Base-by-base conservation (phyloP, 73 alveolate genomes). In the Loxodes magnus region DNA sequence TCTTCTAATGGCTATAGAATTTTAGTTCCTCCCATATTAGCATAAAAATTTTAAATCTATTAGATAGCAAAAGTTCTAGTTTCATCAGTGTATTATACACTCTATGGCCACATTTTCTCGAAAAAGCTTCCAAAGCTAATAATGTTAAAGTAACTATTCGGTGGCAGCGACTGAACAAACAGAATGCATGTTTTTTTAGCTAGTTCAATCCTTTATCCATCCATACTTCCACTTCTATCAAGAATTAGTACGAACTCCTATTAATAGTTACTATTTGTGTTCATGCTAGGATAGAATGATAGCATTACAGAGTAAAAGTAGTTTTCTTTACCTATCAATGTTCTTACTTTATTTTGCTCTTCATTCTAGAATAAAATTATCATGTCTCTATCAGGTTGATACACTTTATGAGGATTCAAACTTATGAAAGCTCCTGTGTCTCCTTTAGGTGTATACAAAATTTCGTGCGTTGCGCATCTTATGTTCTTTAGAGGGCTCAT, bases 21-120 rank as follows among this genome's bases (percentile, higher is more conserved):
- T 30, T 82, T 79, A 3, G 94, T 87, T 22, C 97, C 97, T 30
- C 93, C 94, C 91, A 87, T 71, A 63, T 82, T 71, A 14, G 97
- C 94, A 29, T 50, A 52, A 39, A 87, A 77, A 6, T 33, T n/a
- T 59, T 36, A 37, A 12, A 87, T 58, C 42, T 27, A 35, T 5
- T 64, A 12, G 10, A 77, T 58, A 10, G 94, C 79, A 2, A 25
- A 31, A 19, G 71, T 35, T 19, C 77, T 71, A 36, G 58, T 67
- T 25, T 59, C 24, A 35, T 66, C 70, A 30, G 5, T 68, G 37
- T 67, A 60, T 61, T 46, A 55, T 56, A 6, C n/a, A 5, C 61
- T n/a, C 35, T 69, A 4, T 41, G 3, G 34, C 36, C 10, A 12
- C 68, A 67, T n/a, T 21, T 4, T 22, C 12, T 5, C 12, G 54